Conservation (phyloP, 805 yeast species). For the Metschnikowia reukaufii region DNA sequence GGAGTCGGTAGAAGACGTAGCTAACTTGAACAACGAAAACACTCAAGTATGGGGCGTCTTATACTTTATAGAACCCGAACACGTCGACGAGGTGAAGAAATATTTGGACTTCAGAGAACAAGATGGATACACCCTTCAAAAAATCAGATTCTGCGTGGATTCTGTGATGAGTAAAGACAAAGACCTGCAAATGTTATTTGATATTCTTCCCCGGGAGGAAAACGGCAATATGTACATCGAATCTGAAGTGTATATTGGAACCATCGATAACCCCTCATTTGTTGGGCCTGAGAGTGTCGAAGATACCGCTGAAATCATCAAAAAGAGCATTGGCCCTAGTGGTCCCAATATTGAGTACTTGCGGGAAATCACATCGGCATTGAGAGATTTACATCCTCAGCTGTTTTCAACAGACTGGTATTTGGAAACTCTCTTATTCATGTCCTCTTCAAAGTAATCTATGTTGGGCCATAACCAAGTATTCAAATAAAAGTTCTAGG, state of each 20-base stretch:
- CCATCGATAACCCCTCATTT: slow-evolving; percentile 76
- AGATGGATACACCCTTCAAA: slow-evolving; percentile 78
- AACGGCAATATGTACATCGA: slow-evolving; percentile 46
- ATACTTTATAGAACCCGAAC: slow-evolving; percentile 68
- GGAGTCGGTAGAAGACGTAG: slow-evolving; percentile 12
- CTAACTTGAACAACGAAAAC: slow-evolving; percentile 38
- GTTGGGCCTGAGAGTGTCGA: slow-evolving; percentile 73
- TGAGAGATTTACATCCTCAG: slow-evolving; percentile 25
- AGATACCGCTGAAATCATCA: slow-evolving; percentile 62
- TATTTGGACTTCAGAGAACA: slow-evolving; percentile 83
- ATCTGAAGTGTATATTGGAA: slow-evolving; percentile 79
- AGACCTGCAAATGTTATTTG: background rate
- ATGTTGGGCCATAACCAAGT: background rate
- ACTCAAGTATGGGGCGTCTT: slow-evolving; percentile 77
- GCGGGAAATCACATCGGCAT: slow-evolving; percentile 49
- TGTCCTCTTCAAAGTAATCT: background rate
- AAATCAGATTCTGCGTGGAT: slow-evolving; percentile 60
- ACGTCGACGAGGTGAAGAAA: slow-evolving; percentile 59
- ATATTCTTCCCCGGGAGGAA: slow-evolving; percentile 17
- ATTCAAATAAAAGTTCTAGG: background rate
- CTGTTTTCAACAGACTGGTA: slow-evolving; percentile 30
- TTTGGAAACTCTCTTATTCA: slow-evolving; percentile 24
- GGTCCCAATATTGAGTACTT: slow-evolving; percentile 80
- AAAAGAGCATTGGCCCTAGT: slow-evolving; percentile 67
- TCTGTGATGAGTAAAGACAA: slow-evolving; percentile 10